These are phyloP conservation scores for Lactarius psammicola DNA, from an alignment of 768 basidiomycete species.

Conservation along the genomic window DNA sequence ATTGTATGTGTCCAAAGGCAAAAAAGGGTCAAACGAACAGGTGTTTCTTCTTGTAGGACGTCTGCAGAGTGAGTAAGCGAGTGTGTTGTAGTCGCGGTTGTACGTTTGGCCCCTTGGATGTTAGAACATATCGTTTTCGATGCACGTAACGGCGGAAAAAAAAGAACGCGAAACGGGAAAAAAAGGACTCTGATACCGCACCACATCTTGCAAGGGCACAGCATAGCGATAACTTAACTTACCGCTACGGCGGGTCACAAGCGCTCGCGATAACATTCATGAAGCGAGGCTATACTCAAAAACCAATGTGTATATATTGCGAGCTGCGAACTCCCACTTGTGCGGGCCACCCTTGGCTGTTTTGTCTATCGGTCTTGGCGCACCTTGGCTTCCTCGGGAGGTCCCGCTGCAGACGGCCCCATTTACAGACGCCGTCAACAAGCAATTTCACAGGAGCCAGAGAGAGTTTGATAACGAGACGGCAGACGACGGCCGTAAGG, in stretches of 20 bases:
- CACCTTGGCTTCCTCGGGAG: neutral
- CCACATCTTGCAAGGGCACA: neutral
- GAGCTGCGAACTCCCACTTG: neutral
- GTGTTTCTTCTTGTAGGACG: neutral
- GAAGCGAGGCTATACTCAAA: slow-evolving; percentile 1
- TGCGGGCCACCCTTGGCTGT: neutral
- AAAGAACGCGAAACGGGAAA: neutral
- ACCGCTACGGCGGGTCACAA: neutral
- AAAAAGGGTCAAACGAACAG: neutral
- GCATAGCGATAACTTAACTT: neutral
- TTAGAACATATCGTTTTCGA: neutral
- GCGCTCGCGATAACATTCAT: neutral
- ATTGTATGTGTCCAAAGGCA: neutral
- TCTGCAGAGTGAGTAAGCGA: neutral
- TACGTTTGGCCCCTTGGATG: neutral
- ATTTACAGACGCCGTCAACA: slow-evolving; percentile 13
- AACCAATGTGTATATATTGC: neutral
- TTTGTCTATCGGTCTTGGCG: neutral
- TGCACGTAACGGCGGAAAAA: neutral
- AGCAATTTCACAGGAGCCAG: neutral
- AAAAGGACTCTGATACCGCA: neutral
- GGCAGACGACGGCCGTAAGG: neutral
- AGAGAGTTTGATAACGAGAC: slow-evolving; percentile 12
- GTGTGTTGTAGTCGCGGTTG: neutral
- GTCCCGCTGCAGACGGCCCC: slow-evolving; percentile 5